Base-by-base conservation (phyloP, 1,284 basidiomycete genomes). In the Cutaneotrichosporon mucoides region DNA sequence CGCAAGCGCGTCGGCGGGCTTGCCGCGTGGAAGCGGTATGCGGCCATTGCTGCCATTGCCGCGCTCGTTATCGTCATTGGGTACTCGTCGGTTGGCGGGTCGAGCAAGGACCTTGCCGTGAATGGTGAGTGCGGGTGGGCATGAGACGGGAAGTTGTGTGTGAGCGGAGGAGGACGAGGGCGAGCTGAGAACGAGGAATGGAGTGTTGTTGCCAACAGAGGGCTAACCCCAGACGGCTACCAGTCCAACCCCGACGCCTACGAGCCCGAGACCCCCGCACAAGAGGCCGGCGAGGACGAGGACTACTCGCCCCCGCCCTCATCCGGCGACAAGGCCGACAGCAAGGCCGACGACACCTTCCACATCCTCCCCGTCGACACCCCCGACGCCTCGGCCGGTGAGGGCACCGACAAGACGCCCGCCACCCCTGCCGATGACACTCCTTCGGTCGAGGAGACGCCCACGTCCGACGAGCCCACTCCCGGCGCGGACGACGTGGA, bases 11-110 rank as follows among this genome's bases (percentile, higher is more conserved):
- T 68, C 34, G 69, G 66, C 33, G 71, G 73, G 10, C 38, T 74
- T 43, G 51, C 68, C 8, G 58, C 62, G 2, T 76, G 74, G 74
- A 77, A 75, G 59, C 63, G 71, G 48, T 78, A 68, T 42, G 52
- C 69, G 35, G 44, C 75, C 12, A 49, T 76, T 11, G 59, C 40
- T 10, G 45, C 43, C 1, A 4, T 56, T 15, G n/a, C 50, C 36
- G 50, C 51, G 33, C 11, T 61, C 12, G 52, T 34, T 2, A 41
- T 57, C 8, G 51, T 57, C 36, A n/a, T 43, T 4, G 41, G 59
- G 11, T 47, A 38, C 36, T 35, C 43, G 11, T 41, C 43, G 4
- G 5, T 44, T 1, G 8, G 16, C 42, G n/a, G 53, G 1, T 16
- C 54, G 40, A 16, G 59, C 16, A 48, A 63, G n/a, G 60, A 59